These are phyloP conservation scores for Pascua sp. DNA, from an alignment of 1,284 basidiomycete genomes.

Conservation along the genomic window DNA sequence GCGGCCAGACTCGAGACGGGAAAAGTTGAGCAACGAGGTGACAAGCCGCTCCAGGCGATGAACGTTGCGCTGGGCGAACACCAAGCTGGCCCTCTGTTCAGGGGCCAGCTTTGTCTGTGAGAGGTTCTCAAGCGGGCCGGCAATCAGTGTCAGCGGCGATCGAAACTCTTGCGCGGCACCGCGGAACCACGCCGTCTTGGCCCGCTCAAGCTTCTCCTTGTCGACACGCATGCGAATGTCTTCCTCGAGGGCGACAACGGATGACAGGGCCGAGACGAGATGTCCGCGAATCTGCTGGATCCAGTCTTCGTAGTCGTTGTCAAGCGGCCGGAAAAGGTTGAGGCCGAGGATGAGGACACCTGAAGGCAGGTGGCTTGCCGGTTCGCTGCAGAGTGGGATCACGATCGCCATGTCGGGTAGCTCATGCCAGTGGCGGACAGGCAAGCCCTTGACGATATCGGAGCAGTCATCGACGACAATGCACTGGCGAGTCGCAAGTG, in stretches of 20 bases:
- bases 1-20: slow-evolving; percentile 31
- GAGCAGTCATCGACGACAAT: slow-evolving; percentile 33
- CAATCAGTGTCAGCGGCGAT: slow-evolving; percentile 30
- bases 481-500: slow-evolving; percentile 23
- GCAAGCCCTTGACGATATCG: slow-evolving; percentile 25
- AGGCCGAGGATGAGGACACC: slow-evolving; percentile 41
- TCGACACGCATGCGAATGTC: slow-evolving; percentile 10
- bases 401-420: slow-evolving; percentile 38
- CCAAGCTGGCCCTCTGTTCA: slow-evolving; percentile 13
- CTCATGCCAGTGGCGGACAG: slow-evolving; percentile 35
- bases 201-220: slow-evolving; percentile 15
- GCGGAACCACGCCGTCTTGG: slow-evolving; percentile 29
- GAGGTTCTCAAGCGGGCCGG: slow-evolving; percentile 32
- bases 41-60: slow-evolving; percentile 32
- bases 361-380: slow-evolving; percentile 18
- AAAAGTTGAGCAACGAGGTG: slow-evolving; percentile 33
- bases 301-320: slow-evolving; percentile 32
- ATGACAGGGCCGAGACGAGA: slow-evolving; percentile 10
- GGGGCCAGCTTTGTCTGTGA: slow-evolving; percentile 5
- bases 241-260: slow-evolving; percentile 10
- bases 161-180: slow-evolving; percentile 33
- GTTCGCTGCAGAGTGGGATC: slow-evolving; percentile 34
- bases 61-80: slow-evolving; percentile 31
- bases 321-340: slow-evolving; percentile 30
- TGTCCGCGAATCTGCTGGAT: slow-evolving; percentile 20